Base-by-base conservation (phyloP, 1,284 basidiomycete genomes). In the Chiua sp. region DNA sequence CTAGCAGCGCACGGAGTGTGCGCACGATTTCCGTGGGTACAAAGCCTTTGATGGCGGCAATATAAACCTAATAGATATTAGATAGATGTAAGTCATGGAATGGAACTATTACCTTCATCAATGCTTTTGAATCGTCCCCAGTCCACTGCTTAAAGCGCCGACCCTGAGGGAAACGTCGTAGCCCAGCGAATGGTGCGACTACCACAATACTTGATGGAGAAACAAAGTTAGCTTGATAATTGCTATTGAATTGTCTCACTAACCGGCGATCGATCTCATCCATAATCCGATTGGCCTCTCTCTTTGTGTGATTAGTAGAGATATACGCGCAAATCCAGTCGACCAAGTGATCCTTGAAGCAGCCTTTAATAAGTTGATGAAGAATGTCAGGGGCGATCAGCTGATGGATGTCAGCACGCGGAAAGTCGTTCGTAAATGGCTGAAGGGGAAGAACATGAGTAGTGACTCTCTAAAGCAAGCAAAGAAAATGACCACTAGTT, bases 341-440 rank as follows among this genome's bases (percentile, higher is more conserved):
- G 0, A 61, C 47, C 1, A 61, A n/a, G 7, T 61, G 58, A 11
- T 61, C 60, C 8, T 60, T 60, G 18, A 61, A 61, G 13, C 1
- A 7, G 1, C 15, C 52, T 16, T 49, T 53, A 10, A 60, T 53
- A 3, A 62, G 33, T 11, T 62, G 59, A 26, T 62, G 59, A 3
- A 62, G 39, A 3, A 62, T 28, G 22, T 62, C 51, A 0, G 51
- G 59, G 1, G 60, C 30, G 3, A 62, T 47, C 3, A 62, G 7
- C 11, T 48, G 7, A 7, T 51, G 12, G 4, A 62, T 62, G 26
- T 62, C 47, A 1, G 54, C 48, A 20, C 11, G 22, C 2, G 55
- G 54, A 10, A 62, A 62, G 8, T 61, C 47, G 10, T 62, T 62
- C 2, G 26, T 62, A 20, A 62, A 62, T 0, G 32, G 59, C 59